A percentile compares a stretch with the other conserved stretches of the same genome.
phyloP scores from a whole-genome alignment of 176 grass and related monocot genomes.

The Tuctoria greenei region DNA sequence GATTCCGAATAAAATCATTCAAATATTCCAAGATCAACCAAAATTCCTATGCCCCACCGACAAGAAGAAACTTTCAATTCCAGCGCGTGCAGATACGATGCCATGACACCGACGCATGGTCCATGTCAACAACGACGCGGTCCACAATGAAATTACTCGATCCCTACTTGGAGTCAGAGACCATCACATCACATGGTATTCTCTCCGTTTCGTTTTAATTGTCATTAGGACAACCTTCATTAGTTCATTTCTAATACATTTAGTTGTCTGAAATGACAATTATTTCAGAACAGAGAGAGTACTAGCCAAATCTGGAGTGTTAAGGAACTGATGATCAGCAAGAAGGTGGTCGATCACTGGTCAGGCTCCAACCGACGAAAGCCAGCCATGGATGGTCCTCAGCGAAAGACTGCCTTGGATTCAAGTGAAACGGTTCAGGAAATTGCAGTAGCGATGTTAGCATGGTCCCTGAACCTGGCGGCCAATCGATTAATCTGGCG shows the following conservation, averaged over 20 bases:
- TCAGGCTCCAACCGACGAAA: constrained; percentile 4
- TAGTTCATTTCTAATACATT: no score
- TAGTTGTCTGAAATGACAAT: no score
- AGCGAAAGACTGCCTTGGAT: constrained; percentile 9
- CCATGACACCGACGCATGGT: constrained; percentile 31
- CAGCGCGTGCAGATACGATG: not conserved
- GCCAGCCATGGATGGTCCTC: constrained; percentile 22
- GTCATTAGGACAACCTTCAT: no score
- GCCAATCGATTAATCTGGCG: not conserved
- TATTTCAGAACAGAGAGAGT: no score
- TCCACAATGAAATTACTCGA: constrained; percentile 12
- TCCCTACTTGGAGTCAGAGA: no score
- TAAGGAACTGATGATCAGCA: not conserved
- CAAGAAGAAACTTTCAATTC: constrained; percentile 28
- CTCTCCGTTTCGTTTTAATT: no score
- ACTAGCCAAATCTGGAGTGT: constrained; percentile 25
- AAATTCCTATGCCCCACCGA: constrained; percentile 26
- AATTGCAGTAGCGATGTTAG: not conserved
- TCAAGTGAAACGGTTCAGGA: constrained; percentile 13
- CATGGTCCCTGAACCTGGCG: constrained; percentile 20
- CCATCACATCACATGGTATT: constrained; percentile 5
- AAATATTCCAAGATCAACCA: constrained; percentile 35
- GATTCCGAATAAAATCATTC: constrained; percentile 32
- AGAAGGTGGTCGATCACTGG: no score
- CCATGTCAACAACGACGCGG: constrained; percentile 11